phyloP scores from a whole-genome alignment of 768 basidiomycete species.

The Trichaptum fuscoviolaceum region DNA sequence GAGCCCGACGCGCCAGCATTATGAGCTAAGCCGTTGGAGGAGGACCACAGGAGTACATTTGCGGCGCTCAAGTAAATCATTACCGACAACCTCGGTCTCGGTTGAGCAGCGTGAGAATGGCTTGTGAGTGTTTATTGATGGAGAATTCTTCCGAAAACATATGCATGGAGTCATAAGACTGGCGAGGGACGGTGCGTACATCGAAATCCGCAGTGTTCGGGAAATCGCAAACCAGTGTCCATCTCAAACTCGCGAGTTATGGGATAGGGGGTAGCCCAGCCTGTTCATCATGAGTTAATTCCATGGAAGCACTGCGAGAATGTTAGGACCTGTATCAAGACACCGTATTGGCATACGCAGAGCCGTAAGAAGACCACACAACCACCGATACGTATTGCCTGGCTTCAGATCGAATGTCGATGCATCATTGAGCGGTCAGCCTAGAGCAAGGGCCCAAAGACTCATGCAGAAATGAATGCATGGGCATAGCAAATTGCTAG shows the following conservation, averaged over 20 bases:
- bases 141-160: background rate
- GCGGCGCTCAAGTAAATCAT: background rate
- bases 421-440: background rate
- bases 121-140: background rate
- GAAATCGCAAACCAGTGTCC: background rate
- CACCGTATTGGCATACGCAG: background rate
- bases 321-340: background rate
- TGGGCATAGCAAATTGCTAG: background rate
- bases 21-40: background rate
- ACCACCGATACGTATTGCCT: background rate
- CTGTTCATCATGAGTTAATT: background rate
- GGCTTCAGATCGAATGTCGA: background rate
- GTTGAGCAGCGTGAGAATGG: background rate
- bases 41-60: background rate
- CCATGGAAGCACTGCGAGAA: background rate
- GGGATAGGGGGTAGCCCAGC: background rate
- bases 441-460: background rate
- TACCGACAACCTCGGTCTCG: background rate
- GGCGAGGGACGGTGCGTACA: background rate
- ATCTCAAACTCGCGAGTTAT: background rate
- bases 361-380: background rate
- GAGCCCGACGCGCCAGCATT: background rate
- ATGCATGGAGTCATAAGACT: background rate
- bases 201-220: background rate
- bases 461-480: background rate